Percentiles rank a stretch among this genome's conserved stretches.
Conservation (phyloP, 1,139 yeast species). For the Pichia norvegensis region DNA sequence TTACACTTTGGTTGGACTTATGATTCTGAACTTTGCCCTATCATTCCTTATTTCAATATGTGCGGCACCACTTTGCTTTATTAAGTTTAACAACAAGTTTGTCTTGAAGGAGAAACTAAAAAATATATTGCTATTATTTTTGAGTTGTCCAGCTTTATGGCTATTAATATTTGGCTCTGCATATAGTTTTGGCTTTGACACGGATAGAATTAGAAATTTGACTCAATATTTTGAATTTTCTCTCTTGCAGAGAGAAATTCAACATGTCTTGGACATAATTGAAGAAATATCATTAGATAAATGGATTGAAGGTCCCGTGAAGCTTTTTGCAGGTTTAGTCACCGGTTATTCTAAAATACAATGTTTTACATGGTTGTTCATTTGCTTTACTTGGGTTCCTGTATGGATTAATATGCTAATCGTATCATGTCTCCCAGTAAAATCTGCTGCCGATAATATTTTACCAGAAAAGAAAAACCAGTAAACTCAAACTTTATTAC, state of each 20-base stretch:
- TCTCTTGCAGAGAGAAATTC: conserved; percentile 17
- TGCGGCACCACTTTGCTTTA: conserved; percentile 64
- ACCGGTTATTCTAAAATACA: conserved; percentile 64
- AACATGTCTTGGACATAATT: conserved; percentile 32
- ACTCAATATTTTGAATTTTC: conserved; percentile 23
- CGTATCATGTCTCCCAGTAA: conserved; percentile 25
- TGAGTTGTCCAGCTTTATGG: conserved; percentile 27
- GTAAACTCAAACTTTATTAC: background rate
- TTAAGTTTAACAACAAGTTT: conserved; percentile 36
- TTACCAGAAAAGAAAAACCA: conserved; percentile 14
- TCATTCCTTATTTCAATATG: conserved; percentile 63
- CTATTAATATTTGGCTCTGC: conserved; percentile 22
- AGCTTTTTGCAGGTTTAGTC: conserved; percentile 43
- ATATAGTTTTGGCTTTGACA: conserved; percentile 18
- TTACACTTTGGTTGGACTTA: conserved; percentile 60
- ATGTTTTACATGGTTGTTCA: conserved; percentile 82
- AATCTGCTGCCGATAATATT: conserved; percentile 8
- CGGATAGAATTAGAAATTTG: conserved; percentile 24
- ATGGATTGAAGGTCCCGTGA: conserved; percentile 33
- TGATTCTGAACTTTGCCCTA: conserved; percentile 79
- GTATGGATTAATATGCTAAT: conserved; percentile 57
- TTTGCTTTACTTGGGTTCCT: conserved; percentile 75
- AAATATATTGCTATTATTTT: conserved; percentile 20
- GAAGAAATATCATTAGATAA: conserved; percentile 34
- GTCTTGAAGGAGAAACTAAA: background rate